Evolutionary conservation across 2,329 filamentous ascomycete species (phyloP).

Genomic region (Clarireedia hainanense): DNA sequence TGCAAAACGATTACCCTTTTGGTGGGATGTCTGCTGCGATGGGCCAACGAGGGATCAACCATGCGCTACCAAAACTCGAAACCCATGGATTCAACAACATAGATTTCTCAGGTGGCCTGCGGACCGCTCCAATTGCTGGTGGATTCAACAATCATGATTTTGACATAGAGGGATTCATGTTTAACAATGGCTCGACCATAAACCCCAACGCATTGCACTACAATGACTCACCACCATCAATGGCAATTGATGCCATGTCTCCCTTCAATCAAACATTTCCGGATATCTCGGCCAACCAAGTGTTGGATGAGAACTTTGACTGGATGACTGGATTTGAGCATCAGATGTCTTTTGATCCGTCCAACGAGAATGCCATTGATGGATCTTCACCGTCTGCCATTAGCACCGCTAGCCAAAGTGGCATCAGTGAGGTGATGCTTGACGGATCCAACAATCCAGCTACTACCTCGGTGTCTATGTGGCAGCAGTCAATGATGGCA

Average conservation of each 20-base stretch:
- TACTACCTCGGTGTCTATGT: constrained; percentile 50
- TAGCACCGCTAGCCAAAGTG: constrained; percentile 88
- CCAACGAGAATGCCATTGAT: constrained; percentile 75
- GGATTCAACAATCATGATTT: constrained; percentile 59
- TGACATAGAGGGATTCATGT: constrained; percentile 53
- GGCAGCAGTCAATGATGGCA: constrained; percentile 61
- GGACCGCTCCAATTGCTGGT: constrained; percentile 68
- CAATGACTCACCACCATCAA: constrained; percentile 64
- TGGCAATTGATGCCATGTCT: constrained; percentile 54
- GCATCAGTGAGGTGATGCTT: constrained; percentile 83
- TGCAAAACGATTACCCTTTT: constrained; percentile 57
- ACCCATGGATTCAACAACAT: constrained; percentile 61
- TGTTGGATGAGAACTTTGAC: constrained; percentile 72
- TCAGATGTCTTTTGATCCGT: constrained; percentile 60
- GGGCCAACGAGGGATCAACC: constrained; percentile 56
- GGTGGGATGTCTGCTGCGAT: constrained; percentile 62
- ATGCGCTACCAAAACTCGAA: constrained; percentile 74
- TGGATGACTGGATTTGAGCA: constrained; percentile 65
- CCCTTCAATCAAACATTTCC: constrained; percentile 50
- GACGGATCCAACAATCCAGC: constrained; percentile 66
- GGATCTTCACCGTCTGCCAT: constrained; percentile 94
- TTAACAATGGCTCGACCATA: constrained; percentile 50
- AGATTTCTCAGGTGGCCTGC: constrained; percentile 60
- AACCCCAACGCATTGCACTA: constrained; percentile 75
- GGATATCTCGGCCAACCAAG: constrained; percentile 49